Evolutionary conservation across 2,329 filamentous ascomycete genomes (phyloP).

Genomic region (Pyricularia grisea): DNA sequence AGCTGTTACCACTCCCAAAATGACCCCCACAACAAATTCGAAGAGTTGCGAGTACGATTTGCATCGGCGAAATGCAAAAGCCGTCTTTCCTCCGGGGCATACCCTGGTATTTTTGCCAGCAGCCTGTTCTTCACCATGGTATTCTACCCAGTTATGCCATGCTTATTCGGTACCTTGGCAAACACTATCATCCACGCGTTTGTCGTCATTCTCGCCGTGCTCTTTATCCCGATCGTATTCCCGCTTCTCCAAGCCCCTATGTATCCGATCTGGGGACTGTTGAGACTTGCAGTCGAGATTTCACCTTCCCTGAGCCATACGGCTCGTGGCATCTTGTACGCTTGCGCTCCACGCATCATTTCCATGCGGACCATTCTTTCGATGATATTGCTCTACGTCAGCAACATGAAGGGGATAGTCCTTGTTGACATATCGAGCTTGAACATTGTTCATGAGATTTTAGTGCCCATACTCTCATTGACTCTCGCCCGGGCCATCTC

Average conservation of each 20-base stretch:
- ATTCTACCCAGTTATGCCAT: neutral
- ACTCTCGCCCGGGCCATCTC: neutral
- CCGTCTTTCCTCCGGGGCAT: neutral
- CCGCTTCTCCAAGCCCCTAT: neutral
- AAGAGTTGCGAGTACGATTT: neutral
- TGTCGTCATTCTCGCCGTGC: neutral
- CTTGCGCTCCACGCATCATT: neutral
- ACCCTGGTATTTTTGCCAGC: neutral
- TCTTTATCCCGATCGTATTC: neutral
- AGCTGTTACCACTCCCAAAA: neutral
- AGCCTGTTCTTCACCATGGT: neutral
- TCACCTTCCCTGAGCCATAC: neutral
- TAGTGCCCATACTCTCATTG: neutral
- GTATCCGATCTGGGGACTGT: neutral
- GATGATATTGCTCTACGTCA: neutral
- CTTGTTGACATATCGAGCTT: neutral
- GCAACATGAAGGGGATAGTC: neutral
- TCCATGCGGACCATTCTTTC: neutral
- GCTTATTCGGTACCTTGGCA: neutral
- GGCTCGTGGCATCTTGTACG: neutral
- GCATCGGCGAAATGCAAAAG: neutral
- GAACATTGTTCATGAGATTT: neutral
- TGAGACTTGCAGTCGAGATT: neutral
- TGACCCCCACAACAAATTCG: neutral
- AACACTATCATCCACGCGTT: neutral